Conservation (phyloP, 148 eudicot genomes). For the Gaultheria prostrata region DNA sequence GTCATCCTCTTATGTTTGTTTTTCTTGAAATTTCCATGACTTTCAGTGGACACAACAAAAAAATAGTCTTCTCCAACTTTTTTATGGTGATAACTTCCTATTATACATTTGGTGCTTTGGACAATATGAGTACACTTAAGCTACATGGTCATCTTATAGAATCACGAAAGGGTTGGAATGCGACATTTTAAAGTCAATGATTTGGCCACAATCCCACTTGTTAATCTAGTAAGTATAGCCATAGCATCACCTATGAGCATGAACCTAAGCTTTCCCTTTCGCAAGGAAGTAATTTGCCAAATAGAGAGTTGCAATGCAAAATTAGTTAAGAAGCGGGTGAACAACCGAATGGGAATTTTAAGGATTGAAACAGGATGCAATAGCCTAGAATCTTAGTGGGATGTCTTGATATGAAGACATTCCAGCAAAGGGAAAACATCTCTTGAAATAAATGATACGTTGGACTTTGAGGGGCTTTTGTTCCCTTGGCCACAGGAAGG, state of each 20-base stretch:
- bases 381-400: background rate
- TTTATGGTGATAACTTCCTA: too few species aligned
- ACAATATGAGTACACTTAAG: too few species aligned
- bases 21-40: too few species aligned
- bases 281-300: background rate
- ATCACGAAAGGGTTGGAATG: too few species aligned
- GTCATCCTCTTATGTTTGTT: too few species aligned
- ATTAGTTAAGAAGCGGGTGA: background rate
- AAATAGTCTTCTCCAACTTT: too few species aligned
- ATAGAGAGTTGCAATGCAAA: background rate
- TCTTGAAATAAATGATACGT: background rate
- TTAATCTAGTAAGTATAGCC: too few species aligned
- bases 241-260: background rate
- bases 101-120: too few species aligned
- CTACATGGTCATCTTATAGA: too few species aligned
- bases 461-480: background rate
- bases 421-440: background rate
- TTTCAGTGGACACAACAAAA: too few species aligned
- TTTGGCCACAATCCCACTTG: too few species aligned
- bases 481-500: background rate
- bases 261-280: background rate
- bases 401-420: background rate
- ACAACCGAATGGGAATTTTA: background rate
- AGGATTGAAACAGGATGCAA: background rate
- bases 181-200: too few species aligned